A percentile compares a stretch with the other conserved stretches of the same genome.
These are phyloP conservation scores for Colletotrichum endophyticum DNA, from an alignment of 2,329 filamentous ascomycete genomes.

Conservation along the genomic window DNA sequence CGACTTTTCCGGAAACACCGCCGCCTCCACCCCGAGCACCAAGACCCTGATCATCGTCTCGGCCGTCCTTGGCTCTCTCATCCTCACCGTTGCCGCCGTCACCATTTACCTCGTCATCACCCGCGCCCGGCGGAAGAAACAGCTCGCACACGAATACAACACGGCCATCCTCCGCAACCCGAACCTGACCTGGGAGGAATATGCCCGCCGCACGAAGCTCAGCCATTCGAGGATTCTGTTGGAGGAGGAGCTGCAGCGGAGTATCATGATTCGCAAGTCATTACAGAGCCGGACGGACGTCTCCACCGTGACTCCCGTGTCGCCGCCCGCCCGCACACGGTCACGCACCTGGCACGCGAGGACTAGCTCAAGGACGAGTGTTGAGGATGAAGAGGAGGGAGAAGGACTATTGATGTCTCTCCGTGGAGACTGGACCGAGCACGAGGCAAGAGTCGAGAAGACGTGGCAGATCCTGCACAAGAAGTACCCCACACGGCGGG, in stretches of 20 bases:
- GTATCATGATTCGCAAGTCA: conserved; percentile 14
- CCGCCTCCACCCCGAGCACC: background rate
- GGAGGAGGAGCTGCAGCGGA: conserved; percentile 6
- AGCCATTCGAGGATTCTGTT: conserved; percentile 6
- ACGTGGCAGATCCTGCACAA: conserved; percentile 18
- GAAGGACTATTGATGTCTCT: background rate
- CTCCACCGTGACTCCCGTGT: background rate
- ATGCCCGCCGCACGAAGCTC: conserved; percentile 1
- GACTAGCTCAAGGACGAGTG: background rate
- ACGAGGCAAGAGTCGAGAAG: conserved; percentile 13
- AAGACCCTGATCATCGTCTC: conserved; percentile 3
- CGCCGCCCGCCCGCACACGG: conserved; percentile 8
- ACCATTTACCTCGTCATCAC: background rate
- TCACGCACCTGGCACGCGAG: conserved; percentile 6
- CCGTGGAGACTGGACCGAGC: conserved; percentile 7
- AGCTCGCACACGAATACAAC: background rate
- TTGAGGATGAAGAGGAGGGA: background rate
- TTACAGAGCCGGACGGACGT: background rate
- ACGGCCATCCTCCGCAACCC: conserved; percentile 3
- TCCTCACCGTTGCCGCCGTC: background rate
- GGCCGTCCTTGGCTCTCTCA: background rate
- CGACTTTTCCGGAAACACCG: background rate
- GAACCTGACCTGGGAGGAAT: conserved; percentile 8
- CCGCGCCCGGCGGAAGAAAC: background rate
- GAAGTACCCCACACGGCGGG: conserved; percentile 14